phyloP scores from a whole-genome alignment of 495 filamentous ascomycete genomes.

The Xylaria venustula region DNA sequence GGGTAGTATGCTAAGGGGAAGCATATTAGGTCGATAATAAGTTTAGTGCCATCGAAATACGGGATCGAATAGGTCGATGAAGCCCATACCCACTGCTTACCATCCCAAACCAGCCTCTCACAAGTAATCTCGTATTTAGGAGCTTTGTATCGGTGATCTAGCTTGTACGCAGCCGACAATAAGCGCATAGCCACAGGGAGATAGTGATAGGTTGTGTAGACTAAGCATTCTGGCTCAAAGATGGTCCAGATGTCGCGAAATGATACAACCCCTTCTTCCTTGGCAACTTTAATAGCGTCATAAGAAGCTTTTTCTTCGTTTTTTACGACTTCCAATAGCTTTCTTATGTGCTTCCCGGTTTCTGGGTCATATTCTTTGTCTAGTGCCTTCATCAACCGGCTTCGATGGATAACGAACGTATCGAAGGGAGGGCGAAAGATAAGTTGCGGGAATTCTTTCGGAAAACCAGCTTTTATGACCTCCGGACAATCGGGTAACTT shows the following conservation, averaged over 20 bases:
- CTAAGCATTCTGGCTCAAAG: constrained; percentile 35
- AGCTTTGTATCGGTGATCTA: constrained; percentile 22
- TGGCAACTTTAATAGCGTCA: constrained; percentile 54
- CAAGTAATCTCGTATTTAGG: constrained; percentile 42
- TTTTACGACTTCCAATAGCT: constrained; percentile 55
- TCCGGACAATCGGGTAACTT: constrained; percentile 62
- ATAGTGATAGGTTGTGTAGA: constrained; percentile 23
- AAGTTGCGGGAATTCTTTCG: constrained; percentile 54
- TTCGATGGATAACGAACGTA: constrained; percentile 67
- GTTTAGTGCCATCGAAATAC: constrained; percentile 55
- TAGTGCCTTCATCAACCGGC: constrained; percentile 43
- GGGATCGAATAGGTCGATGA: constrained; percentile 42
- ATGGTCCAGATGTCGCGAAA: constrained; percentile 49
- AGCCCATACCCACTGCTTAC: constrained; percentile 53
- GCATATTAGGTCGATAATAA: constrained; percentile 53
- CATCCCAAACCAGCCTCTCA: constrained; percentile 59
- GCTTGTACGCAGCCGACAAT: constrained; percentile 28
- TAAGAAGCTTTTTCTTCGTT: constrained; percentile 58
- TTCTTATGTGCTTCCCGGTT: constrained; percentile 53
- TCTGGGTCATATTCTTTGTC: constrained; percentile 46
- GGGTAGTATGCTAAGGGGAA: constrained; percentile 59
- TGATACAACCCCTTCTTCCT: constrained; percentile 56
- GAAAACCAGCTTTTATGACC: too few species aligned
- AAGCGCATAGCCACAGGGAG: constrained; percentile 32
- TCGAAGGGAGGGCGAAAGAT: constrained; percentile 60